Base-by-base conservation (phyloP, 805 yeast genomes). In the Sugiyamaella floridensis region DNA sequence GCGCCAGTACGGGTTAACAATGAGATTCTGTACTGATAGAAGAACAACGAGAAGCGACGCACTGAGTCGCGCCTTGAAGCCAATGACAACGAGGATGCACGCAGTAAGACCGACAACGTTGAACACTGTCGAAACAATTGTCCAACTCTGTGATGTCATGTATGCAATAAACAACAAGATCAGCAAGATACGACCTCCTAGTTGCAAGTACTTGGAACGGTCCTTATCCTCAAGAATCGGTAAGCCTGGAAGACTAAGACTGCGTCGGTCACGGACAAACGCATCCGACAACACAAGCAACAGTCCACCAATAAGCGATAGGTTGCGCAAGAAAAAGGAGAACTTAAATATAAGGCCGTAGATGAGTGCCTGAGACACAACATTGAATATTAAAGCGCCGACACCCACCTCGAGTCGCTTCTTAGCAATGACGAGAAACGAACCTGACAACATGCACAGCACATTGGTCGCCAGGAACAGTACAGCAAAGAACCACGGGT, bases 271-370 rank as follows among this genome's bases (percentile, higher is more conserved):
- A 58, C 87, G 81, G 26, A 87, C 90, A 60, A 90, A 77, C 8
- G 92, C 82, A 67, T 92, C 97, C 51, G 92, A 81, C 54, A 89
- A 80, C 6, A 92, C 96, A 63, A 92, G 80, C 60, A 92, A 72
- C 57, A 92, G 77, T 6, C 98, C 98, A 45, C 99, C 99, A 59
- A 89, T 83, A 48, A 92, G 92, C 19, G 95, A 85, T 59, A 90
- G 74, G 67, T 89, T 89, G 72, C 97, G 82, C 63, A 89, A 77
- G 62, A 93, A 81, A 71, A 90, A 92, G 54, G 80, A 80, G 29
- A 85, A 76, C 62, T 90, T 96, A 61, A 85, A 81, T 58, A 88
- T 79, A 57, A 90, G 75, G 4, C 98, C 98, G 66, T 92, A 92
- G 55, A 86, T 86, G 12, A 90, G 59, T 5, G 96, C 97, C 73